Evolutionary conservation across 257 asterid species (phyloP), one percentile per base, ranked within the genome.

Genomic region (Solanum bulbocastanum): DNA sequence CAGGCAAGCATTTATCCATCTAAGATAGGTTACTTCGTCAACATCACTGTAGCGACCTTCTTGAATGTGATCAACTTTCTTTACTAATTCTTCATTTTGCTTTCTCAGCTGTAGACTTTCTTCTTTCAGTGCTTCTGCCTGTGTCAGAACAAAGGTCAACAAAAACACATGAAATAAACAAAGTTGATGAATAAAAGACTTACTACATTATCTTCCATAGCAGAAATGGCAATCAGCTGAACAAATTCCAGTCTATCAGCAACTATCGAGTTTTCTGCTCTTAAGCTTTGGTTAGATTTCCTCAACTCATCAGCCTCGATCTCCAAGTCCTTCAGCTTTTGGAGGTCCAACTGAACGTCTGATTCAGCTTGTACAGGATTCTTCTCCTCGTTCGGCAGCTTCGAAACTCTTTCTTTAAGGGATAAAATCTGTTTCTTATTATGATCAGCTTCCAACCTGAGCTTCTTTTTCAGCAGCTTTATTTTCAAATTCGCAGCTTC

Each of bases 1-100:
- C 69, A 96, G 84, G 91, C 99, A 97, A 87, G 99, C 98, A 72
- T 96, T 97, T 88, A 97, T 71, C 99, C 99, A 97, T 12, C 96
- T 90, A 86, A 97, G 98, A 91, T 97, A 96, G 76, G 96, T 98
- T 30, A 97, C 92, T 90, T 97, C 97, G 86, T 96, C 98, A 15
- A 90, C 79, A 65, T 95, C 98, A 62, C 92, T 85, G 89, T 92
- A 93, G 36, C 93, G 94, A 58, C 92, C 93, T 9, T 90, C 91
- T 86, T 90, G 96, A 86, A 95, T 91, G 65, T 87, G 95, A 83
- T 96, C 98, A n/a, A 97, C 94, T 91, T 96, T 95, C 89, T 90
- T 89, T 9, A 86, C 87, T 56, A 96, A 73, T 27, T 91, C 92
- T 69, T 95, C 96, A 40, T 95, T 95, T 88, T 92, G 91, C 83